These are phyloP conservation scores for Eryngium alpinum DNA, from an alignment of 140 eudicot genomes.

Conservation along the genomic window DNA sequence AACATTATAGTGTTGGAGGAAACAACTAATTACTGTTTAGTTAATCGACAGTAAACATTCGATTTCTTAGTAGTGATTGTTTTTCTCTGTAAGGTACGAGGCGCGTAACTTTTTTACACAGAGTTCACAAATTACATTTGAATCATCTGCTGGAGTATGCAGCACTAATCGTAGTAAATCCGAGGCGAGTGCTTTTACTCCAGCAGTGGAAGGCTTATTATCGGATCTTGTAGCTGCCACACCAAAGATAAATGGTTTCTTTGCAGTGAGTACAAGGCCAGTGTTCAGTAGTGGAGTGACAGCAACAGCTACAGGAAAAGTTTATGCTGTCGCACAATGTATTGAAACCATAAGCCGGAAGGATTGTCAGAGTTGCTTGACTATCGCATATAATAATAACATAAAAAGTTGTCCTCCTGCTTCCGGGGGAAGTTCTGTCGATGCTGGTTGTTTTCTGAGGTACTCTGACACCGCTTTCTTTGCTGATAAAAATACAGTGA, in stretches of 20 bases:
- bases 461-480: neutral
- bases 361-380: neutral
- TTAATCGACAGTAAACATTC: no score
- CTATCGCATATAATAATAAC: neutral
- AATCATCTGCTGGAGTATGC: neutral
- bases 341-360: neutral
- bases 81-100: neutral
- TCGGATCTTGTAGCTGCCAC: neutral
- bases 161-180: neutral
- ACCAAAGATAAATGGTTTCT: neutral
- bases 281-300: neutral
- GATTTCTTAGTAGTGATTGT: no score
- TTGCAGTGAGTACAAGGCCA: neutral
- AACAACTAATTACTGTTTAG: no score
- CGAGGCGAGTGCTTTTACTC: neutral
- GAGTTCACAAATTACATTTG: neutral
- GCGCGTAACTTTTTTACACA: neutral
- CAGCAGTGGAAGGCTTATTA: neutral
- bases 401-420: neutral
- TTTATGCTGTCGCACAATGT: constrained; percentile 9
- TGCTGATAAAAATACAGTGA: neutral
- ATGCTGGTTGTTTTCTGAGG: constrained; percentile 10
- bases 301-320: constrained; percentile 3
- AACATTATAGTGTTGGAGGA: no score
- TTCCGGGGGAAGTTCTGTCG: neutral